These are phyloP conservation scores for Cryptosporidium parvum DNA, from an alignment of 169 alveolate genomes.

Conservation along the genomic window DNA sequence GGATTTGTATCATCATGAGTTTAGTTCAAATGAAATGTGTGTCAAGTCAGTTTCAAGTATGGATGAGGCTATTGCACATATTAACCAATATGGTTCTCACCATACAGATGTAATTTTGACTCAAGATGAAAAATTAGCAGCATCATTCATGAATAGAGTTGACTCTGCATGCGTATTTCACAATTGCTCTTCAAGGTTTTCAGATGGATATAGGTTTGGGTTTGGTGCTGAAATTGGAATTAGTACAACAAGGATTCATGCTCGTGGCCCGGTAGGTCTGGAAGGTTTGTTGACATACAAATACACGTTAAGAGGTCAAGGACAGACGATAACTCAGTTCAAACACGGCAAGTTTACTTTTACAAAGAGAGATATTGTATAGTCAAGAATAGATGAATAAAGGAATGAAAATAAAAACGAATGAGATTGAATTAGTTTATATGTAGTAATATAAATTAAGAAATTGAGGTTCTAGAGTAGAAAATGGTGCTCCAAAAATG, in stretches of 20 bases:
- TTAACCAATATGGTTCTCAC: slow-evolving; percentile 83
- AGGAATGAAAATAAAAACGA: background rate
- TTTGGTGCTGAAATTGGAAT: slow-evolving; percentile 85
- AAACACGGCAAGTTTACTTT: slow-evolving; percentile 30
- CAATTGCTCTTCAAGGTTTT: slow-evolving; percentile 83
- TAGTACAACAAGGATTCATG: slow-evolving; percentile 83
- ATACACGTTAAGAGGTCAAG: slow-evolving; percentile 79
- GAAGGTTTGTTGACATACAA: slow-evolving; percentile 83
- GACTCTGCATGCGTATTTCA: slow-evolving; percentile 82
- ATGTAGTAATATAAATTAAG: background rate
- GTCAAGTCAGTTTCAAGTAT: slow-evolving; percentile 72
- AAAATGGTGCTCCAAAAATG: background rate
- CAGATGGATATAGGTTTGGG: slow-evolving; percentile 85
- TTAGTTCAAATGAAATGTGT: slow-evolving; percentile 76
- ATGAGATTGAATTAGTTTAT: background rate
- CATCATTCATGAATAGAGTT: slow-evolving; percentile 76
- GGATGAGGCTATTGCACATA: slow-evolving; percentile 80
- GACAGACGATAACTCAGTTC: slow-evolving; percentile 79
- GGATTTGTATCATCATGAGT: slow-evolving; percentile 79
- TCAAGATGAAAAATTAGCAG: slow-evolving; percentile 44
- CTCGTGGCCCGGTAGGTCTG: slow-evolving; percentile 86
- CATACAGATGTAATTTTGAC: slow-evolving; percentile 84
- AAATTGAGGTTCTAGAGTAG: background rate
- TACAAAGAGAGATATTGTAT: slow-evolving; percentile 36
- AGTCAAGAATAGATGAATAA: background rate